Conservation (phyloP, 225 moss, liverwort and hornwort genomes). For the Physcomitrellopsis africana region DNA sequence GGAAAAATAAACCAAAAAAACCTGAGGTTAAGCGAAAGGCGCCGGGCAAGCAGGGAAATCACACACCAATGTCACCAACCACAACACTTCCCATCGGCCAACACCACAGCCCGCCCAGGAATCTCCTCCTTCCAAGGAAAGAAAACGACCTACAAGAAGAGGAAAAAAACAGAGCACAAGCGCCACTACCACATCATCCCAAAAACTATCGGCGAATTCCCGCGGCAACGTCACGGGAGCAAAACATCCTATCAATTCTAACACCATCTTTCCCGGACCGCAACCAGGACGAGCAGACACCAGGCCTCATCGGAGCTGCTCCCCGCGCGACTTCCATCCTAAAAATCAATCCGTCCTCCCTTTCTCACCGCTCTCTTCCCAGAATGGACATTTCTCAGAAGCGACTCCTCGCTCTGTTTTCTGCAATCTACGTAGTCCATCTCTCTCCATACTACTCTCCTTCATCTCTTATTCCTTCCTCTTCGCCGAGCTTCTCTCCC, state of each 20-base stretch:
- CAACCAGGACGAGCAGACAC: neutral
- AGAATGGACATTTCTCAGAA: neutral
- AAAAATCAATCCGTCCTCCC: conserved; percentile 7
- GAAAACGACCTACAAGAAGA: neutral
- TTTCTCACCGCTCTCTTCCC: conserved; percentile 3
- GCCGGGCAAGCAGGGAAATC: neutral
- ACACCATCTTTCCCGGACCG: neutral
- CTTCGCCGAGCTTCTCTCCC: too few relatives aligned
- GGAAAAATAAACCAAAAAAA: neutral
- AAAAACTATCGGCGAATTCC: conserved; percentile 20
- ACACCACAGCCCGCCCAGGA: neutral
- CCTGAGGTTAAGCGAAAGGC: too few relatives aligned
- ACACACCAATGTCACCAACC: conserved; percentile 22
- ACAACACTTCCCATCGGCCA: conserved; percentile 16
- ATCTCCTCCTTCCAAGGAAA: neutral
- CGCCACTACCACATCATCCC: neutral
- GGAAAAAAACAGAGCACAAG: neutral
- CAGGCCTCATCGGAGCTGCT: conserved; percentile 24
- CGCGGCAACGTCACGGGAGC: neutral
- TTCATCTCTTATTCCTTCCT: neutral
- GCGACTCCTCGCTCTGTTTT: neutral
- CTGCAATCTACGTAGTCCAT: conserved; percentile 26
- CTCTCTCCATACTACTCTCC: neutral
- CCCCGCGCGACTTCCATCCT: neutral
- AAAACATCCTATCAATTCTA: conserved; percentile 7